These are phyloP conservation scores for Coemansia sp. DNA, from an alignment of 192 early-diverging fungal genomes.

Conservation along the genomic window DNA sequence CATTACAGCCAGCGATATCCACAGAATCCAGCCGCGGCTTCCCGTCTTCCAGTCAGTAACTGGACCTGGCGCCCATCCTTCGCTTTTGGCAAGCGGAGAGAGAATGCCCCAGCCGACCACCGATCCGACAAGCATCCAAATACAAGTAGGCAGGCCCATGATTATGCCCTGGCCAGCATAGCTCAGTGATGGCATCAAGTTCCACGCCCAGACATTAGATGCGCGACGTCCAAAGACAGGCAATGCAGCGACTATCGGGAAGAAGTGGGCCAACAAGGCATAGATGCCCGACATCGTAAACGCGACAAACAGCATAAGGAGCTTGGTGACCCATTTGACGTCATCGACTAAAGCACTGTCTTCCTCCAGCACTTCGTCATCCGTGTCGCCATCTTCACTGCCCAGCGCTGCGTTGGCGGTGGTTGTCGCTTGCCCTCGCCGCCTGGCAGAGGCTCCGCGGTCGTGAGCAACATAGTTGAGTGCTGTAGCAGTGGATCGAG, in stretches of 20 bases:
- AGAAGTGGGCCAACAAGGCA: slow-evolving; percentile 66
- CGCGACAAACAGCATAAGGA: slow-evolving; percentile 56
- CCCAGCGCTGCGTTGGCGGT: not conserved
- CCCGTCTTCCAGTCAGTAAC: slow-evolving; percentile 72
- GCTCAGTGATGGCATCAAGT: slow-evolving; percentile 70
- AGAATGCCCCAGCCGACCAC: slow-evolving; percentile 76
- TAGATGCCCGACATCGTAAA: slow-evolving; percentile 68
- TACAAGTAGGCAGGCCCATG: slow-evolving; percentile 78
- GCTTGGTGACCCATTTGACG: slow-evolving; percentile 66
- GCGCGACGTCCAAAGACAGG: slow-evolving; percentile 61
- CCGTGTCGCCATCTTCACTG: not conserved
- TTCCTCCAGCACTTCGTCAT: not conserved
- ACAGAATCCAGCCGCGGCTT: slow-evolving; percentile 77
- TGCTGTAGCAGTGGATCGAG: not conserved
- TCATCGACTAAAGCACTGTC: slow-evolving; percentile 31
- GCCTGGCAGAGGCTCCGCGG: not conserved
- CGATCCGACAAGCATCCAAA: slow-evolving; percentile 72
- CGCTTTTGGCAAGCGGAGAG: slow-evolving; percentile 67
- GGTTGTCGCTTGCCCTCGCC: not conserved
- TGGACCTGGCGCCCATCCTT: slow-evolving; percentile 74
- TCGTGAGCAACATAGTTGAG: not conserved
- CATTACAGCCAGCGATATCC: slow-evolving; percentile 81
- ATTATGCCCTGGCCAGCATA: slow-evolving; percentile 82
- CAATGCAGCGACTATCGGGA: slow-evolving; percentile 59
- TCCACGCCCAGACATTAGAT: slow-evolving; percentile 69